Percentiles rank a stretch among this genome's conserved stretches.
Conservation (phyloP, 1,284 basidiomycete genomes). For the Nidula niveotomentosa region DNA sequence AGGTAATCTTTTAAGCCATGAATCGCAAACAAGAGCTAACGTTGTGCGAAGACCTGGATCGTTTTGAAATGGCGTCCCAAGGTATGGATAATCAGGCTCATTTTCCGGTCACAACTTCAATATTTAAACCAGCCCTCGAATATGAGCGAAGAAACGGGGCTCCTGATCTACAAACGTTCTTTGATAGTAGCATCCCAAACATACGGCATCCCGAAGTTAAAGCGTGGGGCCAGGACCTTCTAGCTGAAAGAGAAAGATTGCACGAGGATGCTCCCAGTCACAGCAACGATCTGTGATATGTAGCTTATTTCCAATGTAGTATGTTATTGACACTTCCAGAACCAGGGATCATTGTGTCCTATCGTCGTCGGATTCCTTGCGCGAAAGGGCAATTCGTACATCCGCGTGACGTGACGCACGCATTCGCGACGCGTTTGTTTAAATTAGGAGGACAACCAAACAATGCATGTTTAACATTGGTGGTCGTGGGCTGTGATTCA, state of each 20-base stretch:
- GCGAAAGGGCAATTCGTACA: no score
- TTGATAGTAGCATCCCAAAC: constrained; percentile 70
- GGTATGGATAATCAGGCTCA: constrained; percentile 34
- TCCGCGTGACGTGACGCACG: no score
- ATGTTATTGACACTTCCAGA: no score
- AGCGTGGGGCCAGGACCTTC: constrained; percentile 70
- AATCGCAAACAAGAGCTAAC: not conserved
- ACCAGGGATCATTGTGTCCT: no score
- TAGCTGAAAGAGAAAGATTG: constrained; percentile 48
- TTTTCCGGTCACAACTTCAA: not conserved
- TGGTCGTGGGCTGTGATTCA: no score
- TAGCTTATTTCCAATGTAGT: no score
- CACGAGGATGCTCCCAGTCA: not conserved
- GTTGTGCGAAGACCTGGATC: constrained; percentile 73
- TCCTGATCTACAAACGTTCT: constrained; percentile 63
- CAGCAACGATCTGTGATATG: no score
- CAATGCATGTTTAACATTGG: no score
- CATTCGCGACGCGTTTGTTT: no score
- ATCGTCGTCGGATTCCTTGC: no score
- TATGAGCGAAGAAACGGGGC: constrained; percentile 59
- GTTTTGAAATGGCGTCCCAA: constrained; percentile 91
- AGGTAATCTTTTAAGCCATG: constrained; percentile 40
- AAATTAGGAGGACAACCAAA: no score
- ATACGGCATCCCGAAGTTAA: constrained; percentile 78
- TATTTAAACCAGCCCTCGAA: constrained; percentile 53